Base-by-base conservation (phyloP, 2,329 filamentous ascomycete species). In the Byssothecium circinans region DNA sequence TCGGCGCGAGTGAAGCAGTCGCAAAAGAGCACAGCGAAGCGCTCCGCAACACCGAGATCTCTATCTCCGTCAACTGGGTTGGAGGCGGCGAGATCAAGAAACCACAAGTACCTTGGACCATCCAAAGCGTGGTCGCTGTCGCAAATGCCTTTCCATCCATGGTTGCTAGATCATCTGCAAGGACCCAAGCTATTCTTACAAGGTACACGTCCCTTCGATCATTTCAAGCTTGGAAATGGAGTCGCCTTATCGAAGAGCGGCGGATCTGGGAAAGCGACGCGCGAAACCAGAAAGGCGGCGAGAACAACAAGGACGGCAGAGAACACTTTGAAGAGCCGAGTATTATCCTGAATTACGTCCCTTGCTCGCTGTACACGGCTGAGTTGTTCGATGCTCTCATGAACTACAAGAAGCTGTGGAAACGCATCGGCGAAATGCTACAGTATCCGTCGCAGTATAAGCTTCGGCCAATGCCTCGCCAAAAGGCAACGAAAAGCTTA, bases 91-190 rank as follows among this genome's bases (percentile, higher is more conserved):
- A 65, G 25, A 58, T 69, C 54, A 68, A 68, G 49, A 62, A 61
- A 36, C 63, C 65, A 3, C 53, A 57, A 27, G 57, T 58, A 1
- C 63, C 60, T 14, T 68, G 65, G 66, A 62, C 62, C 10, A 54
- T 67, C 32, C 49, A 57, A 41, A 62, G 53, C 33, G 64, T 68
- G 8, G 62, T 68, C 10, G 57, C 60, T 4, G 58, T 67, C 3
- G 66, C 66, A 11, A 68, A 66, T 43, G 65, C 64, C 11, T 69
- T 68, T 41, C 66, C 66, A 10, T 62, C 62, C 10, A 66, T 66
- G 57, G 66, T 69, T 8, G 61, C 65, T 8, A 56, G 59, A 10
- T 62, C 57, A 27, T 61, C 61, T 10, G 60, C 64, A 6, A 58
- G 58, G 34, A 68, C 58, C 1, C 57, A 60, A 18, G 66, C 66